Evolutionary conservation across 805 yeast genomes (phyloP), one percentile per base, ranked within the genome.

Genomic region (Candida ipomoeae): DNA sequence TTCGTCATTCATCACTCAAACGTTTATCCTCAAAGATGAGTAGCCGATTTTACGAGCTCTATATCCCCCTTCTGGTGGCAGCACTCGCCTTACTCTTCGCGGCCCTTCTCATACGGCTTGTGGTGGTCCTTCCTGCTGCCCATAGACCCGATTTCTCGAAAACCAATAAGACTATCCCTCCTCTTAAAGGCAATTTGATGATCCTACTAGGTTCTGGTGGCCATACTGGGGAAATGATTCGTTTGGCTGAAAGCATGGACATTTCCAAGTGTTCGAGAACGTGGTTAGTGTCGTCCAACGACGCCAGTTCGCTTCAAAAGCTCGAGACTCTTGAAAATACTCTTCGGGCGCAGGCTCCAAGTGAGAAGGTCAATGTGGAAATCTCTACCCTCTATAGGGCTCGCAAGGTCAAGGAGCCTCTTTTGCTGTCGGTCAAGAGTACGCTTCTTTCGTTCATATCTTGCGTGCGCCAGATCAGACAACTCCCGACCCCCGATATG

Each of bases 181-280:
- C 29, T 6, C 44, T 21, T 10, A n/a, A 36, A 4, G 34, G 43
- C 1, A 40, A 32, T 6, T 39, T 81, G 21, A 76, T 87, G 78
- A 71, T 87, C 0, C 74, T 89, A n/a, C 68, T 92, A 10, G 98
- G 98, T 0, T 89, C 97, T 0, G 99, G 99, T 0, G 98, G 97
- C 2, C 98, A 90, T 61, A 90, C 97, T 0, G 97, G 97, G 1
- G 97, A 92, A 65, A 89, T 92, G 95, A 65, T 91, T n/a, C 71
- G 91, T 23, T 71, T 92, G 15, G 63, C 89, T 8, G 53, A 62
- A 5, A 72, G 73, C 36, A 68, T 78, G 42, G 61, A 71, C 20
- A 49, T 67, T n/a, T 31, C 48, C 2, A 43, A 42, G 13, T 56
- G 70, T 26, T 47, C 62, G 5, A 55, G 74, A 48, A 69, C 70